These are phyloP conservation scores for Dactylonectria estremocensis DNA, from an alignment of 2,329 filamentous ascomycete genomes.

Conservation along the genomic window DNA sequence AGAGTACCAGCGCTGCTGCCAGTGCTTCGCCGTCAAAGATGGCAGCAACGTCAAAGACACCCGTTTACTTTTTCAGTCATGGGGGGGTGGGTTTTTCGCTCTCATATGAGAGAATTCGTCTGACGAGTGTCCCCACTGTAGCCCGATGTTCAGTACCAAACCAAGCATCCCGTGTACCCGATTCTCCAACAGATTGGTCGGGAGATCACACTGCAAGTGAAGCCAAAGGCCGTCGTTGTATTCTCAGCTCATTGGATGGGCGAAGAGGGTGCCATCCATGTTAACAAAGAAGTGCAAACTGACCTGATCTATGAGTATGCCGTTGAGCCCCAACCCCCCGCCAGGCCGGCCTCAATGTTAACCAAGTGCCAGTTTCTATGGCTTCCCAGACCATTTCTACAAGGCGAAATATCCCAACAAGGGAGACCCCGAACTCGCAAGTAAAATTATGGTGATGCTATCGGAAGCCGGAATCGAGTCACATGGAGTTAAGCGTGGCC, in stretches of 20 bases:
- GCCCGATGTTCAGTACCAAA: slow-evolving; percentile 79
- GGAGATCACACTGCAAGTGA: slow-evolving; percentile 79
- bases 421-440: slow-evolving; percentile 73
- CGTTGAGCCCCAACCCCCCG: background rate
- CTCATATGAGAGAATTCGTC: background rate
- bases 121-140: slow-evolving; percentile 38
- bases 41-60: slow-evolving; percentile 52
- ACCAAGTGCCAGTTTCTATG: slow-evolving; percentile 70
- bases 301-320: slow-evolving; percentile 78
- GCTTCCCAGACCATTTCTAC: slow-evolving; percentile 80
- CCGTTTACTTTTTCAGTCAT: slow-evolving; percentile 67
- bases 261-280: slow-evolving; percentile 67
- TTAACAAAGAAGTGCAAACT: slow-evolving; percentile 76
- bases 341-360: slow-evolving; percentile 23
- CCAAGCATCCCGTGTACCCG: slow-evolving; percentile 75
- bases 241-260: slow-evolving; percentile 86
- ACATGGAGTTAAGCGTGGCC: slow-evolving; percentile 72
- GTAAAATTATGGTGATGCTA: slow-evolving; percentile 70
- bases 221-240: slow-evolving; percentile 80
- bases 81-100: slow-evolving; percentile 59
- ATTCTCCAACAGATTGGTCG: slow-evolving; percentile 76
- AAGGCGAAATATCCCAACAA: slow-evolving; percentile 76
- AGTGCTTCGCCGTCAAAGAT: slow-evolving; percentile 36
- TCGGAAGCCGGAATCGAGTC: slow-evolving; percentile 71
- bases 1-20: slow-evolving; percentile 22